Conservation (phyloP, 73 alveolate species). For the Symbiodinium pilosum region DNA sequence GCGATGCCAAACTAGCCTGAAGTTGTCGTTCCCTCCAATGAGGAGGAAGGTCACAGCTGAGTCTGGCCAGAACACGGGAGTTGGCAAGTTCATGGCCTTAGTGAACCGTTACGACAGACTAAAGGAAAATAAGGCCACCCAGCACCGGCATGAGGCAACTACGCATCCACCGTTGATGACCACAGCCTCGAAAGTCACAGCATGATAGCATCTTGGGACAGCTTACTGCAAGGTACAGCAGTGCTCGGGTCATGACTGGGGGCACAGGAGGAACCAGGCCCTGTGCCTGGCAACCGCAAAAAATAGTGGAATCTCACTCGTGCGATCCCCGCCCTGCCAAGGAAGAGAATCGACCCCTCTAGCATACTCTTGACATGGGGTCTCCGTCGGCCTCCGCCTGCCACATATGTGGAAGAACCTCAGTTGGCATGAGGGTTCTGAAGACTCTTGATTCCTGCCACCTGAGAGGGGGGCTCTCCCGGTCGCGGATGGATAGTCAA, state of each 20-base stretch:
- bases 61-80: slow-evolving; percentile 49
- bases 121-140: not conserved
- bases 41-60: slow-evolving; percentile 31
- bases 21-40: slow-evolving; percentile 92
- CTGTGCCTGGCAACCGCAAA: not conserved
- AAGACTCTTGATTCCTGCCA: too few species aligned
- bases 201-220: not conserved
- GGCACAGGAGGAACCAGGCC: slow-evolving; percentile 48
- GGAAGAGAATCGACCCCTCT: too few species aligned
- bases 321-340: too few species aligned
- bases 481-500: too few species aligned
- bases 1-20: not conserved
- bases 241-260: not conserved
- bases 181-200: slow-evolving; percentile 40
- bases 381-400: slow-evolving; percentile 36
- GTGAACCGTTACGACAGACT: not conserved
- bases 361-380: not conserved
- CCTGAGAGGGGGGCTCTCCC: too few species aligned
- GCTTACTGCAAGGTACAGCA: not conserved
- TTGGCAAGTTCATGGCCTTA: slow-evolving; percentile 72
- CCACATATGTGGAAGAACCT: slow-evolving; percentile 88
- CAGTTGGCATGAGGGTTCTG: not conserved
- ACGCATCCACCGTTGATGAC: slow-evolving; percentile 80
- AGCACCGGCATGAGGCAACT: not conserved
- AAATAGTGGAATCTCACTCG: not conserved